Evolutionary conservation across 768 basidiomycete genomes (phyloP).

Genomic region (Suillus weaverae): DNA sequence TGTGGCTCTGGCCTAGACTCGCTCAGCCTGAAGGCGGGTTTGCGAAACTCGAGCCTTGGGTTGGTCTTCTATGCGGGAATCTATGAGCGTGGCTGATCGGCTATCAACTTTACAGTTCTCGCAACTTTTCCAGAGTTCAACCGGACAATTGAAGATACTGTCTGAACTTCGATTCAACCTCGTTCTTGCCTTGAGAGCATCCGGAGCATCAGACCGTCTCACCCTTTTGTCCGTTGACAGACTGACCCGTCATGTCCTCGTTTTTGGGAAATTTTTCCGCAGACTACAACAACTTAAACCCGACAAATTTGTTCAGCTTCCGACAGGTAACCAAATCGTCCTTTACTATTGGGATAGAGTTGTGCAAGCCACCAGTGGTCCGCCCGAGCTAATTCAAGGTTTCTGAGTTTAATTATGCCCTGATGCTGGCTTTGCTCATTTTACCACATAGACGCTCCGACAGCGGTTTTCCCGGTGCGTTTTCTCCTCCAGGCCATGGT

Average conservation of each 20-base stretch:
- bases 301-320: conserved; percentile 60
- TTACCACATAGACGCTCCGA: conserved; percentile 50
- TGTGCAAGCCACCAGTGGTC: conserved; percentile 61
- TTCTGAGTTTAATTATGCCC: conserved; percentile 10
- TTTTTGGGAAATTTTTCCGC: conserved; percentile 81
- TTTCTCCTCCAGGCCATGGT: conserved; percentile 85
- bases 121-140: conserved; percentile 60
- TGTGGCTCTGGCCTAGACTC: conserved; percentile 68
- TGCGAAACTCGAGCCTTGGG: conserved; percentile 53
- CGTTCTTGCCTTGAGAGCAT: conserved; percentile 42
- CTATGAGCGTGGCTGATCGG: not conserved
- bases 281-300: conserved; percentile 64
- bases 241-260: conserved; percentile 65
- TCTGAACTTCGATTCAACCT: conserved; percentile 59
- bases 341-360: conserved; percentile 84
- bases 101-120: conserved; percentile 45
- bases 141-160: conserved; percentile 53
- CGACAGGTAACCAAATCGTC: conserved; percentile 64
- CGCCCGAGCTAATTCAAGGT: conserved; percentile 60
- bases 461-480: conserved; percentile 72
- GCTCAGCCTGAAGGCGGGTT: conserved; percentile 45
- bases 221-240: conserved; percentile 49
- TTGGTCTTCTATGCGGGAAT: conserved; percentile 27
- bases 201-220: conserved; percentile 34
- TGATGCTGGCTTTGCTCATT: not conserved